Evolutionary conservation across 83 land plant genomes (phyloP), one percentile per base, ranked within the genome.

Genomic region (Larix sibirica): DNA sequence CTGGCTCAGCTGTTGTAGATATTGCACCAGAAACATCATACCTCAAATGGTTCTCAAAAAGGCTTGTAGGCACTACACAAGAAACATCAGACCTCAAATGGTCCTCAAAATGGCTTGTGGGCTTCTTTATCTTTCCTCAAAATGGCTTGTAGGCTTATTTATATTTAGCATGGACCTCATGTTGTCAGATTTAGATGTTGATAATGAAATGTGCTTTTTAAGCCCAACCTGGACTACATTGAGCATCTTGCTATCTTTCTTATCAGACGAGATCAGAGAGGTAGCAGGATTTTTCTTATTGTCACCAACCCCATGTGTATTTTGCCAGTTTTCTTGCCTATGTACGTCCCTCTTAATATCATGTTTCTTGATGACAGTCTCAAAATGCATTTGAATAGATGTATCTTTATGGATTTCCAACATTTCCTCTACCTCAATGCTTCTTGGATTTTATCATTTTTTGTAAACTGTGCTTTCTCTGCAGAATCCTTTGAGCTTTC

Each of bases 211-310:
- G 6, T 71, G 24, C 23, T 20, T 71, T 42, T 42, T 71, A 71
- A 42, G 10, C 6, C 54, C 24, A 42, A 42, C 50, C 21, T 21
- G 8, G 18, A 71, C 21, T n/a, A 17, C 23, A 18, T n/a, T 71
- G 24, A 74, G 38, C 16, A 3, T 76, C 31, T 78, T 76, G 21
- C 58, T 70, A 68, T 84, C 84, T 47, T 88, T 79, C 70, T 80
- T 82, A 33, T 5, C 8, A 63, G 28, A 62, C 2, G 23, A 17
- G 40, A 67, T 44, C 13, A 65, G 59, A 47, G 83, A 61, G 13
- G 31, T 65, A n/a, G 28, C 59, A 66, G 23, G 76, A 60, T 44
- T 62, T 31, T 75, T 60, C 50, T 67, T 24, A 44, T 42, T 14
- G 38, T 82, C 42, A 16, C 60, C 13, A 31, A 67, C 31, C 75